Conservation (phyloP, 441 rosid species). For the Gossypium aridum region DNA sequence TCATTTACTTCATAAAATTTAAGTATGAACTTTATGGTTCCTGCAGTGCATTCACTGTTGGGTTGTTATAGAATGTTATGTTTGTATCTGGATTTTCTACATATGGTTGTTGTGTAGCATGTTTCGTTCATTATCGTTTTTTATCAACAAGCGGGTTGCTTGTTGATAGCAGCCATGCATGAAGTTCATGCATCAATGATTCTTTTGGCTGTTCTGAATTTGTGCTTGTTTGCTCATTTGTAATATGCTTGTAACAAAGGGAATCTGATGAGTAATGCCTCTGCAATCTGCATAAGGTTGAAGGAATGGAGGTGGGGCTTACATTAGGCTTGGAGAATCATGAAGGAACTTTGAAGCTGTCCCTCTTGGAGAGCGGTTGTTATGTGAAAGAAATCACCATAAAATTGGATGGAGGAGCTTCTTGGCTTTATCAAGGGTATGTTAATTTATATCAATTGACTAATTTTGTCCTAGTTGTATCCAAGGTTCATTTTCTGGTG, state of each 20-base stretch:
- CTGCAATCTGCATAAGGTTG: conserved; percentile 71
- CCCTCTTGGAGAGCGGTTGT: conserved; percentile 72
- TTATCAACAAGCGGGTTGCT: background rate
- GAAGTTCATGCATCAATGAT: background rate
- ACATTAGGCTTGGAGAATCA: conserved; percentile 60
- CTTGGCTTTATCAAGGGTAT: conserved; percentile 98
- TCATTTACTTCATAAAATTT: background rate
- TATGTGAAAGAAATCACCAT: conserved; percentile 61
- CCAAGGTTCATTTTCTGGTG: background rate
- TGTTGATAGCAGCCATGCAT: background rate
- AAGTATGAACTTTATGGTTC: background rate
- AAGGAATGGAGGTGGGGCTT: conserved; percentile 90
- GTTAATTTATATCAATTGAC: conserved; percentile 6
- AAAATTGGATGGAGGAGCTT: conserved; percentile 81
- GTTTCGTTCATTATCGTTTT: background rate
- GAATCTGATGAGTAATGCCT: conserved; percentile 44
- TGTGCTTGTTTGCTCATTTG: conserved; percentile 22
- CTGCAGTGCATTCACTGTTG: background rate
- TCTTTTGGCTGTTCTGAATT: conserved; percentile 3
- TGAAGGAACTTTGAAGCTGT: conserved; percentile 64
- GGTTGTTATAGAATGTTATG: background rate
- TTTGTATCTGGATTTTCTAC: background rate
- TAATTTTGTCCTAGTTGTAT: background rate
- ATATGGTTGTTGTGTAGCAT: background rate
- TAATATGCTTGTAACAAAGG: conserved; percentile 32